These are phyloP conservation scores for Alternaria brassicae DNA, from an alignment of 2,329 filamentous ascomycete species.

Conservation along the genomic window DNA sequence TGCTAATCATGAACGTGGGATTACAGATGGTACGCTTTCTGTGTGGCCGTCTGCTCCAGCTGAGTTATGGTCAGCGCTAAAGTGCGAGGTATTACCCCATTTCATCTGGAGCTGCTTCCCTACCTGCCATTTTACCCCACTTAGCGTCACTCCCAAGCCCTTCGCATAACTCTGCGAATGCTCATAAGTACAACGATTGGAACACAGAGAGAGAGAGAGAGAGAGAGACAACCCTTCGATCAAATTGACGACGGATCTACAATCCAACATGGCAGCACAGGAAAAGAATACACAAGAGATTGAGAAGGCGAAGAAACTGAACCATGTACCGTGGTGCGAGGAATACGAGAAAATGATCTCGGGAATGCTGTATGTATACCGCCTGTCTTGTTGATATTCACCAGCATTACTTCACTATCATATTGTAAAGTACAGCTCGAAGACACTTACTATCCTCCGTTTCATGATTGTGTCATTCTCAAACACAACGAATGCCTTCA, in stretches of 20 bases:
- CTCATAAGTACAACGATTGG: neutral
- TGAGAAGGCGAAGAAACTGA: conserved; percentile 56
- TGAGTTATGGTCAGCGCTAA: conserved; percentile 17
- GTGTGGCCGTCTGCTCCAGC: neutral
- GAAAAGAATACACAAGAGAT: conserved; percentile 55
- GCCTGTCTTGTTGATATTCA: neutral
- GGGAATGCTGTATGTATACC: conserved; percentile 61
- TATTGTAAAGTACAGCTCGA: too few species aligned
- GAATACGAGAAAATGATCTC: conserved; percentile 71
- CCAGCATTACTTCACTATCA: neutral
- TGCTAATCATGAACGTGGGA: neutral
- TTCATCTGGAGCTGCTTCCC: conserved; percentile 2
- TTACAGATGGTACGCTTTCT: neutral
- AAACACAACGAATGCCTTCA: too few species aligned
- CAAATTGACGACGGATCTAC: neutral
- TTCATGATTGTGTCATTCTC: too few species aligned
- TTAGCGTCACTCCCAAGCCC: conserved; percentile 13
- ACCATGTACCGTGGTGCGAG: conserved; percentile 64
- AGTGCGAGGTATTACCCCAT: conserved; percentile 34
- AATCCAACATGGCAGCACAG: conserved; percentile 45
- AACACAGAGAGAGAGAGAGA: too few species aligned
- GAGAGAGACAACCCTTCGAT: too few species aligned
- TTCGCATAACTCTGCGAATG: neutral
- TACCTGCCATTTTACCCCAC: conserved; percentile 20
- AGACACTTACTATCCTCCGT: too few species aligned